A percentile compares a stretch with the other conserved stretches of the same genome.
Conservation (phyloP, 2,329 filamentous ascomycete species). For the Periconia digitata region DNA sequence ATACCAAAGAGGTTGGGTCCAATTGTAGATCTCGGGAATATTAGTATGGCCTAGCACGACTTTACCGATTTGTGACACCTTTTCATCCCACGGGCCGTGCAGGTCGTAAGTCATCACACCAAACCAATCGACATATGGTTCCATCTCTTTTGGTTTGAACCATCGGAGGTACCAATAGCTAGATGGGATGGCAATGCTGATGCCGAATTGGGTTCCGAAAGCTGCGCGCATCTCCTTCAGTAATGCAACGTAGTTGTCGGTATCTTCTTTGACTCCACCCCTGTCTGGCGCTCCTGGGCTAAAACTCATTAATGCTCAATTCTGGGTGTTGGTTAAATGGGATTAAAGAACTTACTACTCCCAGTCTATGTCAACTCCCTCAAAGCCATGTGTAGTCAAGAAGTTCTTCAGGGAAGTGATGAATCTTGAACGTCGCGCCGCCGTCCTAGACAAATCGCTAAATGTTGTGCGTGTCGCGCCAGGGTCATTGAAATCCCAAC, state of each 20-base stretch:
- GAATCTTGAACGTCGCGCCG: slow-evolving; percentile 35
- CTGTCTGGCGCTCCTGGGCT: slow-evolving; percentile 36
- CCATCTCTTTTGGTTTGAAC: slow-evolving; percentile 40
- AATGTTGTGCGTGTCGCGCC: not conserved
- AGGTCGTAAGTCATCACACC: slow-evolving; percentile 20
- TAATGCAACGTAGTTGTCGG: slow-evolving; percentile 22
- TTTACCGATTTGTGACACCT: slow-evolving; percentile 24
- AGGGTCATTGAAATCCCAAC: slow-evolving; percentile 46
- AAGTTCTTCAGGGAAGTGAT: slow-evolving; percentile 44
- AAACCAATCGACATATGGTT: slow-evolving; percentile 36
- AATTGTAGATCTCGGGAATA: slow-evolving; percentile 48
- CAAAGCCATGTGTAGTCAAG: slow-evolving; percentile 47
- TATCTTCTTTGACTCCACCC: slow-evolving; percentile 39
- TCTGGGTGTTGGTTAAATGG: too few species aligned
- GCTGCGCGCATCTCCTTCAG: slow-evolving; percentile 19
- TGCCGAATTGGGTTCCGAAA: slow-evolving; percentile 18
- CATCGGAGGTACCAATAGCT: slow-evolving; percentile 29
- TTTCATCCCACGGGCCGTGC: slow-evolving; percentile 34
- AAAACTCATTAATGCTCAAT: too few species aligned
- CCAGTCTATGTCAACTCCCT: slow-evolving; percentile 52
- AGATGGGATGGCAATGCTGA: slow-evolving; percentile 26
- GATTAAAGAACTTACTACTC: too few species aligned
- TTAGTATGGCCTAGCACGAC: slow-evolving; percentile 45
- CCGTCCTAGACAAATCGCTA: slow-evolving; percentile 11
- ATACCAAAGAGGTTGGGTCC: slow-evolving; percentile 50